Evolutionary conservation across 2,329 filamentous ascomycete species (phyloP), one percentile per base, ranked within the genome.

Genomic region (Stagonosporopsis cucurbitacearum): DNA sequence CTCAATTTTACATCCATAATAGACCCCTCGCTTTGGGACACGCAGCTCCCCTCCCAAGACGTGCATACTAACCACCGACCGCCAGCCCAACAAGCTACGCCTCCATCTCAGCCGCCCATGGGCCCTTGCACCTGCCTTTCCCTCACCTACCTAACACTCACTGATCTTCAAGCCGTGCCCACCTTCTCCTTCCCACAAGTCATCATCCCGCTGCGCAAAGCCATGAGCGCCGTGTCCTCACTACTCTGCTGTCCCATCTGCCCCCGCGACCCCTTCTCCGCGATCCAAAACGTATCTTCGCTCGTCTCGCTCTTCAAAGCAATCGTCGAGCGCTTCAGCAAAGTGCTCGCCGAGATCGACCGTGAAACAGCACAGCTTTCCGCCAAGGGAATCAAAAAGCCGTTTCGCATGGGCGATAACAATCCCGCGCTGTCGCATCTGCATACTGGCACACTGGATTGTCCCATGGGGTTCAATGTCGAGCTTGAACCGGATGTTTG

Each of bases 221-320:
- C 79, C 22, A 76, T 80, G 65, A 60, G 54, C n/a, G 74, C 75
- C 1, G 71, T 78, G 11, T 69, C 70, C 5, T 53, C 64, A 12
- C 71, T 81, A 4, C 64, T 81, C 11, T 51, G 66, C 28, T 83
- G 81, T 65, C 55, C 67, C 4, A 60, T 70, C 40, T 83, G 81
- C 54, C 79, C 79, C 1, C 68, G 62, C 8, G 65, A 74, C n/a
- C 69, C 70, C 49, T 76, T 79, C 56, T 74, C 72, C 13, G 78
- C 76, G 0, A 72, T 79, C 4, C 80, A 82, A 52, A 83, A 82
- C 59, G 69, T 75, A 0, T 74, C 78, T 32, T 68, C 78, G 5
- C 62, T 81, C 9, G 68, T 71, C 8, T 73, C 78, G 1, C 67
- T 82, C 3, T 67, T 81, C 15, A 72, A 76, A 53, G 73, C 73